A percentile compares a stretch with the other conserved stretches of the same genome.
Evolutionary conservation across 2,329 filamentous ascomycete genomes (phyloP).

Genomic region (Coniochaeta prunicola): DNA sequence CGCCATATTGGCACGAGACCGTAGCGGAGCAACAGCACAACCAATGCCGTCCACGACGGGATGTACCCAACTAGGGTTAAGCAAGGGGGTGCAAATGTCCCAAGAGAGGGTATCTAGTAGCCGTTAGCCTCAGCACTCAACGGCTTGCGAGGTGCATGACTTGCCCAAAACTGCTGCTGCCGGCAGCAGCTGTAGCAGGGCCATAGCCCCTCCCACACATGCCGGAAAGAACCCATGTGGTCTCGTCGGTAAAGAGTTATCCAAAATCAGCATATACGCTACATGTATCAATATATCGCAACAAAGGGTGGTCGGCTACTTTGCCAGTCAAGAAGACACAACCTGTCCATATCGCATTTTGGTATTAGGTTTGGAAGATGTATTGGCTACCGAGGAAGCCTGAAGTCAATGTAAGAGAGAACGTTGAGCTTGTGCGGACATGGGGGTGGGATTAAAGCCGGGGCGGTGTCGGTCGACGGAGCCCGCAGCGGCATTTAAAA

Average conservation of each 20-base stretch:
- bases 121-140: not conserved
- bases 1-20: constrained; percentile 21
- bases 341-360: not conserved
- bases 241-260: not conserved
- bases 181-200: constrained; percentile 25
- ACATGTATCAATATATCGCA: not conserved
- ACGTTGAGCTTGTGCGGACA: not conserved
- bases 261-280: not conserved
- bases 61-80: constrained; percentile 22
- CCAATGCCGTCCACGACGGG: constrained; percentile 21
- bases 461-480: not conserved
- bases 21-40: constrained; percentile 22
- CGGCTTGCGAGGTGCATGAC: not conserved
- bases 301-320: not conserved
- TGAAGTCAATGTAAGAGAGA: not conserved
- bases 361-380: no score
- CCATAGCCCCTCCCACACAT: constrained; percentile 9
- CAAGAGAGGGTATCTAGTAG: constrained; percentile 19
- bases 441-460: not conserved
- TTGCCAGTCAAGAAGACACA: not conserved
- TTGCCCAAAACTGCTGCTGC: constrained; percentile 18
- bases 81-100: constrained; percentile 22
- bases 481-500: not conserved
- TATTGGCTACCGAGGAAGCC: not conserved
- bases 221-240: not conserved